Base-by-base conservation (phyloP, 2,329 filamentous ascomycete species). In the Nothomitra cinnamomea region DNA sequence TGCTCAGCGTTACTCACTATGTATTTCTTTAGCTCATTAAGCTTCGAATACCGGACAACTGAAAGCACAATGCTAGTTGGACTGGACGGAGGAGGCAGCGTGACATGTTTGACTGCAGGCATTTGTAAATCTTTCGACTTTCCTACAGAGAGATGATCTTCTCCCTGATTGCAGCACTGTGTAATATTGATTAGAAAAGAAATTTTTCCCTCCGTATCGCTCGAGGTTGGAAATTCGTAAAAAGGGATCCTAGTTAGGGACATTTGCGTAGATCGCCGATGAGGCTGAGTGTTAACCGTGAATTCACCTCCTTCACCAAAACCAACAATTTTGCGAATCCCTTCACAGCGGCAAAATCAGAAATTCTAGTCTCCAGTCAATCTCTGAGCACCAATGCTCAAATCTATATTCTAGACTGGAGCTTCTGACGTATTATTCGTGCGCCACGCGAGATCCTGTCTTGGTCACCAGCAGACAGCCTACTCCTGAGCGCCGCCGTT, bases 1-100 rank as follows among this genome's bases (percentile, higher is more conserved):
- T 28, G 54, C 59, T 64, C 13, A 28, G n/a, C 7, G 15, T 48
- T 48, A 13, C 43, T 48, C 13, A 48, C 43, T 48, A 12, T 48
- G 12, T 28, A 10, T 5, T 10, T 2, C 10, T 48, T 15, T 25
- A 48, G 43, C 43, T n/a, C 43, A 48, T 17, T 48, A 15, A 48
- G 21, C 13, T 25, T 10, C 12, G 24, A 15, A 48, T 28, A 1
- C 12, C 7, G 10, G 22, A 48, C 5, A 28, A 24, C 10, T 12
- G 22, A 32, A 32, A 48, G 43, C 22, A 48, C 24, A 48, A 48
- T 28, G 28, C 8, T 25, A 28, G 17, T 13, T 7, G 22, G 43
- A 25, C 19, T 15, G 15, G 22, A 48, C 4, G 22, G 15, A 28
- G 43, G 15, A 25, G 43, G 15, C 28, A 24, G 22, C 12, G 10